Conservation (phyloP, 139 green algal genomes). For the Chlorella sp. region DNA sequence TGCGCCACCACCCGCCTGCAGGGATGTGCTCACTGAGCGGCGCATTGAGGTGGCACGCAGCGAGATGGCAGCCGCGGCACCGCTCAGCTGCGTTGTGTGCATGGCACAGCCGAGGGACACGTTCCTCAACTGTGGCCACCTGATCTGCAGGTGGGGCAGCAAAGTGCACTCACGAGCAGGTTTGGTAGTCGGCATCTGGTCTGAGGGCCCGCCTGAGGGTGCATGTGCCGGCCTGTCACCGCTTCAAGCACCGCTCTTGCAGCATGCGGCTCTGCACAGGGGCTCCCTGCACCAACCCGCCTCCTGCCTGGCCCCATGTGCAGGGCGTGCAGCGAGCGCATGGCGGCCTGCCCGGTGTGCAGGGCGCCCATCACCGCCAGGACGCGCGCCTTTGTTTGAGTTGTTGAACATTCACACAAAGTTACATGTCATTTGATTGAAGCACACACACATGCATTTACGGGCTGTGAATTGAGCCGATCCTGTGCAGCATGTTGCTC, state of each 20-base stretch:
- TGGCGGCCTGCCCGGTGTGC: conserved; percentile 11
- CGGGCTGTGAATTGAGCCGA: too few relatives aligned
- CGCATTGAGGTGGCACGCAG: background rate
- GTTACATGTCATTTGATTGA: too few relatives aligned
- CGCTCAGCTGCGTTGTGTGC: background rate
- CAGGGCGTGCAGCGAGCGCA: conserved; percentile 5
- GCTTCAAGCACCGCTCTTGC: too few relatives aligned
- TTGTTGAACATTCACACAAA: too few relatives aligned
- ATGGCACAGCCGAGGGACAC: background rate
- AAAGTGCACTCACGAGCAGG: too few relatives aligned
- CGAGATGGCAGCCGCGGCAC: conserved; percentile 1
- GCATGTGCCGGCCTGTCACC: too few relatives aligned
- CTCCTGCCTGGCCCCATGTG: background rate
- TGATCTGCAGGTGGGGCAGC: background rate
- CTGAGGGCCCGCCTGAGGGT: too few relatives aligned
- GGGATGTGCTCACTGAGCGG: background rate
- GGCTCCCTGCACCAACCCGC: background rate
- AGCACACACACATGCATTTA: too few relatives aligned
- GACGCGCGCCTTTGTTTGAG: conserved; percentile 3
- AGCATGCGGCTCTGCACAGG: too few relatives aligned
- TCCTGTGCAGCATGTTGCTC: too few relatives aligned
- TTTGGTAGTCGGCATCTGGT: too few relatives aligned
- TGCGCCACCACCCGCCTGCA: background rate
- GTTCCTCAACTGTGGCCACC: conserved; percentile 4
- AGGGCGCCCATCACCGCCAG: background rate